A percentile compares a stretch with the other conserved stretches of the same genome.
Evolutionary conservation across 192 early-diverging fungal species (phyloP).

Genomic region (Powellomyces hirtus): DNA sequence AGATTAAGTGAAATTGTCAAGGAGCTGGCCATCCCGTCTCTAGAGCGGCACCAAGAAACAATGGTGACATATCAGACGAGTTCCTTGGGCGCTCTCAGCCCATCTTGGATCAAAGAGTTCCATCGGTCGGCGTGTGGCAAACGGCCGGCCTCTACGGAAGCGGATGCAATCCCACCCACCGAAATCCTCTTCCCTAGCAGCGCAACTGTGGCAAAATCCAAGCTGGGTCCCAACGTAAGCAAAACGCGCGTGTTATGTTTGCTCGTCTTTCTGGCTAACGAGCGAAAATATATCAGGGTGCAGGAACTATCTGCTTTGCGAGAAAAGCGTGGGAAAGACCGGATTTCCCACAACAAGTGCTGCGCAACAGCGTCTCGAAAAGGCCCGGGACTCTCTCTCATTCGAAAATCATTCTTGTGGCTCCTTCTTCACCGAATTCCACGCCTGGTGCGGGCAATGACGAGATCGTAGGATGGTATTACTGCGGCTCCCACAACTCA

Average conservation of each 20-base stretch:
- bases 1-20: background rate
- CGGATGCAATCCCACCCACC: background rate
- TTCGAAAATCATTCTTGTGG: constrained; percentile 21
- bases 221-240: constrained; percentile 17
- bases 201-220: constrained; percentile 19
- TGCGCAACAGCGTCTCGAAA: constrained; percentile 16
- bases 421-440: background rate
- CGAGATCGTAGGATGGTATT: constrained; percentile 1
- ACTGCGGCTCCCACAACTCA: background rate
- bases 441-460: background rate
- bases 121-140: background rate
- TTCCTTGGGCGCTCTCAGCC: background rate
- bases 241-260: background rate
- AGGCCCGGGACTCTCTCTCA: constrained; percentile 24
- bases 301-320: constrained; percentile 27
- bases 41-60: background rate
- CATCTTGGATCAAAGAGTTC: background rate
- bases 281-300: constrained; percentile 16
- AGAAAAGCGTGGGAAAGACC: background rate
- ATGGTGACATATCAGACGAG: background rate
- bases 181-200: constrained; percentile 27
- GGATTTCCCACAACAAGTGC: background rate
- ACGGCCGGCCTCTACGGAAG: background rate
- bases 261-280: background rate
- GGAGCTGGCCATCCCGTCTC: constrained; percentile 6